phyloP scores from a whole-genome alignment of 1,284 basidiomycete species.

The Ceratobasidium theobromae region DNA sequence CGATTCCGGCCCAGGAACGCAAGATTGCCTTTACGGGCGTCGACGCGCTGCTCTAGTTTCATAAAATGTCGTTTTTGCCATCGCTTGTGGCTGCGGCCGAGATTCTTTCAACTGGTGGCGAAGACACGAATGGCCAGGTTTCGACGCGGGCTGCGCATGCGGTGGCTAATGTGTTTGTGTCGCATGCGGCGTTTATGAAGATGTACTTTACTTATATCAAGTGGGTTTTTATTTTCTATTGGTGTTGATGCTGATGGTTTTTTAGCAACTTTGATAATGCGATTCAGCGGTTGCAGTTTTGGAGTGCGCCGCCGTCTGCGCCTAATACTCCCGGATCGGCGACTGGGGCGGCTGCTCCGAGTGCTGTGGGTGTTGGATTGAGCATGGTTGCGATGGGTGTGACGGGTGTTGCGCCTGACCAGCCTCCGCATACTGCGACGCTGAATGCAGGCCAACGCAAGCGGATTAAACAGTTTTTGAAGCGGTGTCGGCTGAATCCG shows the following conservation, averaged over 20 bases:
- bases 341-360: constrained; percentile 54
- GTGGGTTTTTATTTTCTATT: constrained; percentile 51
- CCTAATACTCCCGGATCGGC: constrained; percentile 42
- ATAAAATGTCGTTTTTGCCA: constrained; percentile 88
- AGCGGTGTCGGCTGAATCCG: constrained; percentile 81
- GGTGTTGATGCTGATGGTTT: background rate
- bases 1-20: constrained; percentile 85
- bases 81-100: constrained; percentile 76
- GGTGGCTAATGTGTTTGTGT: constrained; percentile 87
- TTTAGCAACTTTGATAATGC: constrained; percentile 88
- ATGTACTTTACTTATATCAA: constrained; percentile 98
- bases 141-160: constrained; percentile 76
- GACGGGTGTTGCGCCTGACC: constrained; percentile 45
- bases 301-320: constrained; percentile 61
- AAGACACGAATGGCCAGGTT: constrained; percentile 68
- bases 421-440: constrained; percentile 38
- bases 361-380: constrained; percentile 62
- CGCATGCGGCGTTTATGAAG: constrained; percentile 93
- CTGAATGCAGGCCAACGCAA: constrained; percentile 76
- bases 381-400: constrained; percentile 53
- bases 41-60: constrained; percentile 89
- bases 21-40: constrained; percentile 92
- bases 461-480: constrained; percentile 83
- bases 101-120: constrained; percentile 61
- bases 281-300: constrained; percentile 79